Percentiles rank a stretch among this genome's conserved stretches.
These are phyloP conservation scores for Platanus orientalis DNA, from an alignment of 164 flowering plant species.

Conservation along the genomic window DNA sequence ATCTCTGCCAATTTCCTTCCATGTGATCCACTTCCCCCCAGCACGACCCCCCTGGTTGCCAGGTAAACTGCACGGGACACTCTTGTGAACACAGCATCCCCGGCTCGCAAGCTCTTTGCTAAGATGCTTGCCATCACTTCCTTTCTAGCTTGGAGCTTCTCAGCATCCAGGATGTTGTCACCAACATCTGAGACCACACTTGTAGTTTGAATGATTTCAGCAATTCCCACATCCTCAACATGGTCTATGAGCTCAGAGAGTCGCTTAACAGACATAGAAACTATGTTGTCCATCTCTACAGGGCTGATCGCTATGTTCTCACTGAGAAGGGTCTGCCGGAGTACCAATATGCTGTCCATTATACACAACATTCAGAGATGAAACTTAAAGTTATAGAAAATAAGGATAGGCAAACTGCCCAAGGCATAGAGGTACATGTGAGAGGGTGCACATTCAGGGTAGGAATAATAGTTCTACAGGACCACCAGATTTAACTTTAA, in stretches of 20 bases:
- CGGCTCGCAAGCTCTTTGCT: conserved; percentile 69
- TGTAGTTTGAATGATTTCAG: conserved; percentile 56
- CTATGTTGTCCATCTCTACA: conserved; percentile 43
- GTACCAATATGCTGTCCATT: conserved; percentile 63
- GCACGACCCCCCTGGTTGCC: conserved; percentile 62
- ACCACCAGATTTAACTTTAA: not conserved
- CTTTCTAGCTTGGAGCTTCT: conserved; percentile 41
- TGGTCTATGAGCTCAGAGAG: conserved; percentile 50
- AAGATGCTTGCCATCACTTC: conserved; percentile 56
- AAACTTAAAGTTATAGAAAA: not conserved
- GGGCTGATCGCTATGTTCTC: conserved; percentile 35
- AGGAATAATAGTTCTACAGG: not conserved
- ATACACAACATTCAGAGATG: not conserved
- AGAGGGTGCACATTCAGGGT: no score
- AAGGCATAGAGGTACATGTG: no score
- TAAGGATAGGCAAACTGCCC: not conserved
- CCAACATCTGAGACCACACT: conserved; percentile 18
- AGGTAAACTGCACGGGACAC: conserved; percentile 65
- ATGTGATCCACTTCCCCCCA: conserved; percentile 56
- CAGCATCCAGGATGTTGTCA: conserved; percentile 13
- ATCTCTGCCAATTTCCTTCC: conserved; percentile 61
- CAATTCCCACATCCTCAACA: conserved; percentile 55
- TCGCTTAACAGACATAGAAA: conserved; percentile 28
- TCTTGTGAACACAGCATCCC: conserved; percentile 56
- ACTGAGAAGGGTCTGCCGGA: conserved; percentile 63